These are phyloP conservation scores for Heliamphora exappendiculata DNA, from an alignment of 148 eudicot genomes.

Conservation along the genomic window DNA sequence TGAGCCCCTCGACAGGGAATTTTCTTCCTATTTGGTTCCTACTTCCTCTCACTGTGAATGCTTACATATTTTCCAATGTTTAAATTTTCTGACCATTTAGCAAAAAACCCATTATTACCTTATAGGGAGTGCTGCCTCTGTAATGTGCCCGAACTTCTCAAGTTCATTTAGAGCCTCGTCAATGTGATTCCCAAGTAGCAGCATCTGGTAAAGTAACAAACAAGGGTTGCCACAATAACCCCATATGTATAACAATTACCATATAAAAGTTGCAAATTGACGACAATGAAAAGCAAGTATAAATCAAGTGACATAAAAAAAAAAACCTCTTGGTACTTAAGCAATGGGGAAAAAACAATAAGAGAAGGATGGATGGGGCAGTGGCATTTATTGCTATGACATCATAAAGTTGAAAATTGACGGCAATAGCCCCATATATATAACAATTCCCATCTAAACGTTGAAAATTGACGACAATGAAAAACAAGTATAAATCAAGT, in stretches of 20 bases:
- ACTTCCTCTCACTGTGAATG: background rate
- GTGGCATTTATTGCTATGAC: background rate
- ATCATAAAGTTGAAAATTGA: no score
- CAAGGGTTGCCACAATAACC: background rate
- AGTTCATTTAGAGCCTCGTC: slow-evolving; percentile 56
- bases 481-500: background rate
- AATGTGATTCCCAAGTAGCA: slow-evolving; percentile 54
- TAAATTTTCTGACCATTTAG: background rate
- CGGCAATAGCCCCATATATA: background rate
- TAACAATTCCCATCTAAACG: background rate
- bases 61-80: background rate
- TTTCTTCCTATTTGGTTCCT: background rate
- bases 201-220: slow-evolving; percentile 38
- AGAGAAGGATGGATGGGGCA: background rate
- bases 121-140: slow-evolving; percentile 32
- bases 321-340: background rate
- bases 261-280: background rate
- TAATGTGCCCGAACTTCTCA: slow-evolving; percentile 34
- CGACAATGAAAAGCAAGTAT: background rate
- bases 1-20: background rate
- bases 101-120: slow-evolving; percentile 44
- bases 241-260: background rate
- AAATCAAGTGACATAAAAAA: background rate
- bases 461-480: background rate
- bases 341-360: background rate